A percentile compares a stretch with the other conserved stretches of the same genome.
phyloP scores from a whole-genome alignment of 192 early-diverging fungal genomes.

The Coemansia sp. region DNA sequence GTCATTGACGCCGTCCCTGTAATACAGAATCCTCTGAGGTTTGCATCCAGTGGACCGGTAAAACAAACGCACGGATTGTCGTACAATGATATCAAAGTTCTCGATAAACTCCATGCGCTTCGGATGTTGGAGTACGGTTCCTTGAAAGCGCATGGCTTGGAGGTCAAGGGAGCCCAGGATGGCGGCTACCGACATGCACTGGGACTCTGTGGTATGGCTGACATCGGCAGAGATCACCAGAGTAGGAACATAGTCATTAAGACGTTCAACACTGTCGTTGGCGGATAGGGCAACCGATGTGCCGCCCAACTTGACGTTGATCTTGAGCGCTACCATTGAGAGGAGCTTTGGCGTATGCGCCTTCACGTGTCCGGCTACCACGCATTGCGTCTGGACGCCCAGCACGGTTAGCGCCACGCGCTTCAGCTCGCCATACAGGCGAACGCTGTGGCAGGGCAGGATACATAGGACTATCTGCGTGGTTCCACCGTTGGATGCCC shows the following conservation, averaged over 20 bases:
- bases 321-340: slow-evolving; percentile 52
- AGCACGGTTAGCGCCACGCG: slow-evolving; percentile 49
- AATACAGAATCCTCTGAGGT: slow-evolving; percentile 59
- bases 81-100: slow-evolving; percentile 34
- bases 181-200: slow-evolving; percentile 52
- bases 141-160: slow-evolving; percentile 24
- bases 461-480: slow-evolving; percentile 41
- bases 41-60: slow-evolving; percentile 34
- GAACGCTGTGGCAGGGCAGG: slow-evolving; percentile 9
- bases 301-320: slow-evolving; percentile 69
- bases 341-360: slow-evolving; percentile 23
- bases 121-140: slow-evolving; percentile 41
- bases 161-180: slow-evolving; percentile 41
- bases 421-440: slow-evolving; percentile 58
- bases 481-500: neutral
- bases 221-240: slow-evolving; percentile 63
- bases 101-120: slow-evolving; percentile 34
- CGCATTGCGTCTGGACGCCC: slow-evolving; percentile 58
- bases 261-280: slow-evolving; percentile 4
- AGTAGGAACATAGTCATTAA: slow-evolving; percentile 32
- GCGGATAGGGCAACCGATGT: slow-evolving; percentile 37
- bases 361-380: slow-evolving; percentile 19
- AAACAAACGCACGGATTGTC: slow-evolving; percentile 48
- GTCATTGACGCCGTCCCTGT: slow-evolving; percentile 58
- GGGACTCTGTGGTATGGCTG: slow-evolving; percentile 52